Base-by-base conservation (phyloP, 2,329 filamentous ascomycete species). In the Zopfia rhizophila region DNA sequence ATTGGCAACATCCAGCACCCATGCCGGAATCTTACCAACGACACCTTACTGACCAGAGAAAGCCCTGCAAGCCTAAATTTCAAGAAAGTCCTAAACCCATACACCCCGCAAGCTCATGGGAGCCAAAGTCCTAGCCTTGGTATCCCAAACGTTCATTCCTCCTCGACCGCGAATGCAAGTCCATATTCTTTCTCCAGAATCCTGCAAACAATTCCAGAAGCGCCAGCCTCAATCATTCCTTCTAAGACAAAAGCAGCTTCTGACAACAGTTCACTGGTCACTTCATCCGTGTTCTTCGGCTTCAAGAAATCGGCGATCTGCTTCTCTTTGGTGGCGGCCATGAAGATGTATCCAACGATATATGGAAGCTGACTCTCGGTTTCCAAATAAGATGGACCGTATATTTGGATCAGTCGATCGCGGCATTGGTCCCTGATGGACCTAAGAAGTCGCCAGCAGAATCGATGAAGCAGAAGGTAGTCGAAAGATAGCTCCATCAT, bases 261-360 rank as follows among this genome's bases (percentile, higher is more conserved):
- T 3, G 23, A 24, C 41, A 64, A 28, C 30, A 61, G 16, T 37
- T 35, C 17, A 31, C 43, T 46, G 12, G 32, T 58, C 3, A 55
- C 45, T 13, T 46, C 36, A 5, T 32, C 45, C 1, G 23, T 22
- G 16, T 39, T 42, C 28, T 52, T 48, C 4, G 22, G 13, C 23
- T 32, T 36, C 10, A 61, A 18, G 8, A 55, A 27, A 3, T 25
- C 38, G 2, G 31, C 55, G 3, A 57, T 7, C 18, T 45, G 13
- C 12, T 47, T 36, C 3, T 48, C 55, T 16, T 38, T 23, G 36
- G 39, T 51, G 2, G 66, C 66, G 4, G 63, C 60, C 52, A 67
- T 63, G 37, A 78, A 67, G 16, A 77, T 69, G 38, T 69, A 78
- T 3, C 70, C 72, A 1, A 77, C 70, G 1, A 78, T 31, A 18